Evolutionary conservation across 306 rosid species (phyloP).

Genomic region (Chamaecrista fasciculata): DNA sequence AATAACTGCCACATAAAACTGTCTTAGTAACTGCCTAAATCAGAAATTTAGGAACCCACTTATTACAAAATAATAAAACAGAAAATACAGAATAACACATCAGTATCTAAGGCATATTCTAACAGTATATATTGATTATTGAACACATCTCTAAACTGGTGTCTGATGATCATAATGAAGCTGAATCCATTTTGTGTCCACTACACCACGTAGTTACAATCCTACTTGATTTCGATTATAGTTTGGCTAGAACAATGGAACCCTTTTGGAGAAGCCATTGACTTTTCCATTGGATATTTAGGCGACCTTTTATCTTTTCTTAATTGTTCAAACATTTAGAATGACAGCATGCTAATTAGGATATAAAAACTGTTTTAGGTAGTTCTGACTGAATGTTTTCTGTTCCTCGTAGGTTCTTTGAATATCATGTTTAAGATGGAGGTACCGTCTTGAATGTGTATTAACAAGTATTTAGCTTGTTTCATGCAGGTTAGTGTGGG

Average conservation of each 20-base stretch:
- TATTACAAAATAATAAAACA: too few relatives aligned
- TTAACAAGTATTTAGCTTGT: slow-evolving; percentile 24
- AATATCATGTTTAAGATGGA: background rate
- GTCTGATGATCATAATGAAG: background rate
- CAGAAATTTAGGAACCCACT: too few relatives aligned
- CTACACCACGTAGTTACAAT: background rate
- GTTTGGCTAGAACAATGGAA: background rate
- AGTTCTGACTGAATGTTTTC: background rate
- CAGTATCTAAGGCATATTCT: too few relatives aligned
- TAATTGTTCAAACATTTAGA: background rate
- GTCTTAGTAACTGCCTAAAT: too few relatives aligned
- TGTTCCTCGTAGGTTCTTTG: slow-evolving; percentile 4
- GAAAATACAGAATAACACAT: too few relatives aligned
- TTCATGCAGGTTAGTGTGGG: slow-evolving; percentile 84
- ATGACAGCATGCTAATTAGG: background rate
- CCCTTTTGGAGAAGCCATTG: background rate
- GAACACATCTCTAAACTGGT: background rate
- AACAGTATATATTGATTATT: too few relatives aligned
- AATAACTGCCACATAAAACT: too few relatives aligned
- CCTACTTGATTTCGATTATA: background rate
- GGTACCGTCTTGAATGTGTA: background rate
- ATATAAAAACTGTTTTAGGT: background rate
- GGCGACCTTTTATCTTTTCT: background rate
- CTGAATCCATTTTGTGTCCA: background rate
- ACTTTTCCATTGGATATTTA: background rate